Evolutionary conservation across 768 basidiomycete genomes (phyloP).

Genomic region (Mycena rebaudengoi): DNA sequence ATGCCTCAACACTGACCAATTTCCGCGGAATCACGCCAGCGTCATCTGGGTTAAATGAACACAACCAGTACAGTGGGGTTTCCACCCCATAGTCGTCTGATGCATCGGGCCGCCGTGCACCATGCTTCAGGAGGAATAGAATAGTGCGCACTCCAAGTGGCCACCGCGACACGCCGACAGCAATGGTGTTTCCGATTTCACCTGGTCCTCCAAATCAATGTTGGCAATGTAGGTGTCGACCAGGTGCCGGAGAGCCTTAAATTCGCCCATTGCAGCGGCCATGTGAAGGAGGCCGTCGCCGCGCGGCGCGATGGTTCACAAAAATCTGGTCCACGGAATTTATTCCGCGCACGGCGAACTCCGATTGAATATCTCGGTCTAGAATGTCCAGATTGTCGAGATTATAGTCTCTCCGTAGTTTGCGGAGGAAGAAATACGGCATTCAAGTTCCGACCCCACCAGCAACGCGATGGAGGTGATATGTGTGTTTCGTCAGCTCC

Average conservation of each 20-base stretch:
- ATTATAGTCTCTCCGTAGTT: conserved; percentile 2
- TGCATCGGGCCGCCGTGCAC: conserved; percentile 9
- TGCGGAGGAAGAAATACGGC: conserved; percentile 1
- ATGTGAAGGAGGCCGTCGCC: conserved; percentile 20
- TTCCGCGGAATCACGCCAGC: background rate
- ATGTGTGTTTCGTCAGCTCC: background rate
- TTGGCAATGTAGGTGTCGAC: conserved; percentile 7
- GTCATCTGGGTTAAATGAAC: conserved; percentile 8
- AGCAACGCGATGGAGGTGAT: background rate
- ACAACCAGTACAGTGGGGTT: conserved; percentile 13
- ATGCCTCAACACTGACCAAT: background rate
- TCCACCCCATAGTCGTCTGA: background rate
- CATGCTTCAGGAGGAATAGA: conserved; percentile 12
- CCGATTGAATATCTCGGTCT: conserved; percentile 10
- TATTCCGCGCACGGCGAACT: conserved; percentile 7
- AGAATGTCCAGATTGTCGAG: background rate
- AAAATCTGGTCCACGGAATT: conserved; percentile 18
- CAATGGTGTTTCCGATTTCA: conserved; percentile 7
- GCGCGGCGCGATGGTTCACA: conserved; percentile 13
- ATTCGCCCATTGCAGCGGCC: conserved; percentile 6
- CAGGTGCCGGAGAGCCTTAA: background rate
- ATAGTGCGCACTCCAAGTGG: conserved; percentile 13
- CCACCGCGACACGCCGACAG: conserved; percentile 13
- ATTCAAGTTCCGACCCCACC: conserved; percentile 16
- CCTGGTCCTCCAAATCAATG: conserved; percentile 7